phyloP scores from a whole-genome alignment of 352 stramenopile species.

The Globisporangium recalcitrans region DNA sequence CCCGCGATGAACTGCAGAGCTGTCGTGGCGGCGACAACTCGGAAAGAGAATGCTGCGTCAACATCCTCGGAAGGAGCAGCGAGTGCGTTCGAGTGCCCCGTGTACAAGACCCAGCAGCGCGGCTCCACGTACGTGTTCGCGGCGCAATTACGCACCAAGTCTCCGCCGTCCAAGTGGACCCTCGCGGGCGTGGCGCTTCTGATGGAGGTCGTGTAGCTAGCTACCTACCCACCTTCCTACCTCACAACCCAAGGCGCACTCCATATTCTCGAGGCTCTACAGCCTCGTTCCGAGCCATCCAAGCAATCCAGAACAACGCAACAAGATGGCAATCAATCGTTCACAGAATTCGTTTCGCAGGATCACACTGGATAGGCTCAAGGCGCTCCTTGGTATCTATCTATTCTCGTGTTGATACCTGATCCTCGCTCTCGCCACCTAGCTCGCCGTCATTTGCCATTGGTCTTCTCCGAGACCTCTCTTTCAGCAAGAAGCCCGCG shows the following conservation, averaged over 20 bases:
- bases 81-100: conserved; percentile 79
- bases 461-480: not conserved
- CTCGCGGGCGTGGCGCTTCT: conserved; percentile 87
- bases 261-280: not conserved
- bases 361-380: not conserved
- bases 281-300: no score
- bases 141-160: conserved; percentile 84
- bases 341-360: not conserved
- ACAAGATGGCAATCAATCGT: not conserved
- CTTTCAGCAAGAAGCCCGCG: not conserved
- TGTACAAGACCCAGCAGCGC: conserved; percentile 90
- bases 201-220: conserved; percentile 74
- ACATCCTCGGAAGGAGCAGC: not conserved
- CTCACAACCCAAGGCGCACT: no score
- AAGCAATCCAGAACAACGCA: not conserved
- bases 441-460: not conserved
- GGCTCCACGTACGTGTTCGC: conserved; percentile 88
- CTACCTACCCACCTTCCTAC: no score
- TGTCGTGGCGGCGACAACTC: conserved; percentile 9
- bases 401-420: conserved; percentile 3
- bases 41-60: not conserved
- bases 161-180: conserved; percentile 86
- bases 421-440: no score
- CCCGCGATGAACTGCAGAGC: conserved; percentile 86
- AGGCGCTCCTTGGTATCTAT: not conserved